Conservation (phyloP, 2,329 filamentous ascomycete genomes). For the Aspergillus awamori region DNA sequence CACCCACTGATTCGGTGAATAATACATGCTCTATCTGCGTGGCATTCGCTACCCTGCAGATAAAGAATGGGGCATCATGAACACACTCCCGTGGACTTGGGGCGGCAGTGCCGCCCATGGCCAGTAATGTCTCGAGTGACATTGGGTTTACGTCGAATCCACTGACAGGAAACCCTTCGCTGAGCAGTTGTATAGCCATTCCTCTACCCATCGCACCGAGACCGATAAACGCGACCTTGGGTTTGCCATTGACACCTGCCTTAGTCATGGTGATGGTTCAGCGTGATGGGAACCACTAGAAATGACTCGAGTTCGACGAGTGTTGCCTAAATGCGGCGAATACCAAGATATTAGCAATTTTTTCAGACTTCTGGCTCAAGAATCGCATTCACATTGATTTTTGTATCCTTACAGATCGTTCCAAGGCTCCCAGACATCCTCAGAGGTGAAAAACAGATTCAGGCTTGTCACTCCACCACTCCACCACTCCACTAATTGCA, state of each 20-base stretch:
- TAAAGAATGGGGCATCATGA: background rate
- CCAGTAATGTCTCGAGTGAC: background rate
- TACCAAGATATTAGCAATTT: background rate
- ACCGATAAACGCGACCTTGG: slow-evolving; percentile 2
- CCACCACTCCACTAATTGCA: too few relatives aligned
- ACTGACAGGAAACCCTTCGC: background rate
- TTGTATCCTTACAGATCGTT: background rate
- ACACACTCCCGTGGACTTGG: background rate
- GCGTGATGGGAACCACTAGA: background rate
- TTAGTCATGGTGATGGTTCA: background rate
- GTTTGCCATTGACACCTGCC: background rate
- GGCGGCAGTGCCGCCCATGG: background rate
- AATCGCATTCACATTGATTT: background rate
- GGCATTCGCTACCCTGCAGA: background rate
- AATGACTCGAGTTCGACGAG: background rate
- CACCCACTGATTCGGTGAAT: background rate
- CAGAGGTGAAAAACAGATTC: background rate
- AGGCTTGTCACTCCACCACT: background rate
- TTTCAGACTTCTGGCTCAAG: background rate
- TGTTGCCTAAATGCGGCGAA: background rate
- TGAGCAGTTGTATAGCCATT: slow-evolving; percentile 1
- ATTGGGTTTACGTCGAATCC: background rate
- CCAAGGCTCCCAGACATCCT: background rate
- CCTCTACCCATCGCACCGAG: slow-evolving; percentile 2
- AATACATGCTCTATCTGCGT: background rate